Base-by-base conservation (phyloP, 2,329 filamentous ascomycete species). In the Fusarium sulawesiense region DNA sequence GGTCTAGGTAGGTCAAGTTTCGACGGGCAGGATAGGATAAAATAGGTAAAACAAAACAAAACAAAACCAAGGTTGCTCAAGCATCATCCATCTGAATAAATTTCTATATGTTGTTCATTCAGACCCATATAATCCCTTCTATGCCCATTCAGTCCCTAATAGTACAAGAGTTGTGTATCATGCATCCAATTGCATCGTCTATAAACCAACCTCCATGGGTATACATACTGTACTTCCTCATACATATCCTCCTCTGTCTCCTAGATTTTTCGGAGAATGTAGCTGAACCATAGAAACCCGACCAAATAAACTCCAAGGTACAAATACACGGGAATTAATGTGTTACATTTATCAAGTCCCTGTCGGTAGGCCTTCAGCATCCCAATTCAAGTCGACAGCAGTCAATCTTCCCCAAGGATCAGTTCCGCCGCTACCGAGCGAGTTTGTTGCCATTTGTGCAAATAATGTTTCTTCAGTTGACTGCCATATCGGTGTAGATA, bases 341-440 rank as follows among this genome's bases (percentile, higher is more conserved):
- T 7, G 16, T 13, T 14, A 13, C 20, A 45, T n/a, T 9, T 18
- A 46, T 60, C 58, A 71, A 34, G 29, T 56, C 32, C 55, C 51
- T 21, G 41, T 53, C n/a, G 51, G 46, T 32, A 66, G 47, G 21
- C 64, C 64, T 41, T 57, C 54, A 18, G 44, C 37, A 55, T 72
- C 65, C 76, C 76, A 78, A 47, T 65, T 70, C 34, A 76, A 42
- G 29, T 77, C 70, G 40, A 25, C 61, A 30, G 72, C 76, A 29
- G 71, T 75, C 53, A 79, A 51, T 48, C 78, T 73, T 3, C 73
- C 75, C 77, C 77, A 79, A 20, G 76, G 66, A 34, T 76, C 75
- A n/a, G 50, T 53, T 6, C 69, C 72, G 12, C 74, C 73, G 5
- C 56, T 66, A 3, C 76, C 64, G 3, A 75, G 34, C n/a, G 60